These are phyloP conservation scores for Zalaria sp. DNA, from an alignment of 2,329 filamentous ascomycete genomes.

Conservation along the genomic window DNA sequence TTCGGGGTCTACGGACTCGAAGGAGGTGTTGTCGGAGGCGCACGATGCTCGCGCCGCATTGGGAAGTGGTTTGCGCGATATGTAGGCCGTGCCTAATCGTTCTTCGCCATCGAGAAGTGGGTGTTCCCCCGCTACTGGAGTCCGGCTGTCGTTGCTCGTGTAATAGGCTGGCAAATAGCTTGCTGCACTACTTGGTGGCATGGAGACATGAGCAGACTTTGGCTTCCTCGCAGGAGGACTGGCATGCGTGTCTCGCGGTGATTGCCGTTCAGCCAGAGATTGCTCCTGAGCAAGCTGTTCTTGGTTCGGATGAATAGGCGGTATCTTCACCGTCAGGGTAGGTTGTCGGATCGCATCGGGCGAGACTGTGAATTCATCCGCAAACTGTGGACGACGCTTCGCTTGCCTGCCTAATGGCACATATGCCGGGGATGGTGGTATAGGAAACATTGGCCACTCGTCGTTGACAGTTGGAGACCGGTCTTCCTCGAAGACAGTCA, in stretches of 20 bases:
- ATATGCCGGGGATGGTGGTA: constrained; percentile 5
- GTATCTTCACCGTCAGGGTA: constrained; percentile 12
- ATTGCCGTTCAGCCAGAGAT: constrained; percentile 1
- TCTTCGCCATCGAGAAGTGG: background rate
- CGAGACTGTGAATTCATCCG: constrained; percentile 7
- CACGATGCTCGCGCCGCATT: constrained; percentile 2
- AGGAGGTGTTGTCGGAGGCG: constrained; percentile 26
- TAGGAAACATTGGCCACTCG: constrained; percentile 6
- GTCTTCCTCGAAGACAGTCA: constrained; percentile 20
- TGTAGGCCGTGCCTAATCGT: constrained; percentile 2
- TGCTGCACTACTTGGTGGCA: constrained; percentile 7
- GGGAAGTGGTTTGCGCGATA: constrained; percentile 5
- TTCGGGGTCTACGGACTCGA: constrained; percentile 30
- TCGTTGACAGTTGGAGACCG: constrained; percentile 5
- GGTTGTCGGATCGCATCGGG: constrained; percentile 8
- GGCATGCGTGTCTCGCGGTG: background rate
- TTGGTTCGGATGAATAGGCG: constrained; percentile 4
- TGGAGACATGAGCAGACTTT: constrained; percentile 2
- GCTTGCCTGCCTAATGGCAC: constrained; percentile 1
- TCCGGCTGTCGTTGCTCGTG: constrained; percentile 14
- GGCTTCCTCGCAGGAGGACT: background rate
- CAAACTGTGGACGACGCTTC: constrained; percentile 2
- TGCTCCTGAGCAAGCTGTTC: background rate
- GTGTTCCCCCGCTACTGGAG: constrained; percentile 6
- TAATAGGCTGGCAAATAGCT: constrained; percentile 17